Base-by-base conservation (phyloP, 2,329 filamentous ascomycete genomes). In the Botrytis paeoniae region DNA sequence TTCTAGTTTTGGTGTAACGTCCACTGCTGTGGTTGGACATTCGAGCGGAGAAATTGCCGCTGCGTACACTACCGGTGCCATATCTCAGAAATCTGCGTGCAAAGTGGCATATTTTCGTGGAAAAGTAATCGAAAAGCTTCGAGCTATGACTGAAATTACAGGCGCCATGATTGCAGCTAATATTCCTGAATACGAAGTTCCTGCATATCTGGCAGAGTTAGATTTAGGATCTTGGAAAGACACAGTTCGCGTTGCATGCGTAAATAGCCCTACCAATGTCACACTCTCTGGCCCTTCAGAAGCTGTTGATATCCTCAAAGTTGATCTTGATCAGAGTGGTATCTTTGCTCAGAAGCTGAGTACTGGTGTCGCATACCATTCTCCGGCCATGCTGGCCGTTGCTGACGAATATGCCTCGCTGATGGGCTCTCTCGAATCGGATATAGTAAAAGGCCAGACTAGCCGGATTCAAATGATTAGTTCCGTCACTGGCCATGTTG, bases 291-390 rank as follows among this genome's bases (percentile, higher is more conserved):
- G 79, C 2, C 73, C 77, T 20, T 71, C 75, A n/a, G 8, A 37
- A 14, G n/a, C 71, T 12, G 54, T 72, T 3, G 73, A 79, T 7
- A 57, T 68, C 8, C 8, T 62, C 7, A 29, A 61, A 22, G 32
- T 37, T 10, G 22, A 68, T 2, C 37, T 76, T 51, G 43, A 76
- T 32, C 57, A 63, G 22, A 71, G 71, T 4, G 69, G 68, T 2
- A 71, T 82, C 1, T 82, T 83, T 71, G 77, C 79, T 1, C 76
- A 83, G 4, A 79, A 80, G 29, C 68, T 77, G 1, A 59, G 71
- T 12, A 82, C 83, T n/a, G 81, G 82, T 61, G 81, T 79, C 6
- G 83, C 84, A 1, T 85, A 85, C 74, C 84, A 85, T 63, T 78
- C 79, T 5, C 74, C 74, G 5, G 78, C 80, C 32, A 83, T 83